Evolutionary conservation across 164 flowering plant genomes (phyloP).

Genomic region (Litsea cubeba): DNA sequence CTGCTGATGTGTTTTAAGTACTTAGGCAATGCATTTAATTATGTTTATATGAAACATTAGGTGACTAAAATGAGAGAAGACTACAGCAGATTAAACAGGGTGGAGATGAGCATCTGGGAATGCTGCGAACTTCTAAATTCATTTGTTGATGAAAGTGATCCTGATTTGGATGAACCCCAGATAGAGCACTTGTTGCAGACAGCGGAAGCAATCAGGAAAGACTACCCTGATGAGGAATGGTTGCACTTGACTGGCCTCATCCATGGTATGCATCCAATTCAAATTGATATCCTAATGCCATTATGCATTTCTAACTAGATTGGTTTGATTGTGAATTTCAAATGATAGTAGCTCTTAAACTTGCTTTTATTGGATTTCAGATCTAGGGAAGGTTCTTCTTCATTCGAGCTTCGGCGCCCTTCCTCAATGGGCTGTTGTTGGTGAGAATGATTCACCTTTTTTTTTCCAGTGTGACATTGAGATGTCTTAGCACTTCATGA

Average conservation of each 20-base stretch:
- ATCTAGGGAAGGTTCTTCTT: constrained; percentile 40
- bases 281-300: not conserved
- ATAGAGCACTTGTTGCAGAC: constrained; percentile 41
- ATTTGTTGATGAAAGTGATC: constrained; percentile 43
- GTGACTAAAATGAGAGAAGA: constrained; percentile 31
- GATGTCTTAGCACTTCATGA: not conserved
- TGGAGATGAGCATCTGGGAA: constrained; percentile 43
- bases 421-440: constrained; percentile 45
- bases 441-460: constrained; percentile 13
- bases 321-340: no score
- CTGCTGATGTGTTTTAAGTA: not conserved
- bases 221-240: constrained; percentile 47
- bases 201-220: constrained; percentile 41
- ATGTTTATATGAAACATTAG: constrained; percentile 8
- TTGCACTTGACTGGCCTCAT: constrained; percentile 41
- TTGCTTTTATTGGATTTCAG: constrained; percentile 12
- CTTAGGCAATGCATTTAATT: not conserved
- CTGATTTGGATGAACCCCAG: constrained; percentile 46
- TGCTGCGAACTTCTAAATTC: constrained; percentile 42
- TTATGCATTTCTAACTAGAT: not conserved
- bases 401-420: constrained; percentile 30
- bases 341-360: not conserved
- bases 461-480: not conserved
- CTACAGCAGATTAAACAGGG: constrained; percentile 31
- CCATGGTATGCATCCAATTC: constrained; percentile 25